Evolutionary conservation across 2,329 filamentous ascomycete species (phyloP).

Genomic region (Clonostachys byssicola): DNA sequence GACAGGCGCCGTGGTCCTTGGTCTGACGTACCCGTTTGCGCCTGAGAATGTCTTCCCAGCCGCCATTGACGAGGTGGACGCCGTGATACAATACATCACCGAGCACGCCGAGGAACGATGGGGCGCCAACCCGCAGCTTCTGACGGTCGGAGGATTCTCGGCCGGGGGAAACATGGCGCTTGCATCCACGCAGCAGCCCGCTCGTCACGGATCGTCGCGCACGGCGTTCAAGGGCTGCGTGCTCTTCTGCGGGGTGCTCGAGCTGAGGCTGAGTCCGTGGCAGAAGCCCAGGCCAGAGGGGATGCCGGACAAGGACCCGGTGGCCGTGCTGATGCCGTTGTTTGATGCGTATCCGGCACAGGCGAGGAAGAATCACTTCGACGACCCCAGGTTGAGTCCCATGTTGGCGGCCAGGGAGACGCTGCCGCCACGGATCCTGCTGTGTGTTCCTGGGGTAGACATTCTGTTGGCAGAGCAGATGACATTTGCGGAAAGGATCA

Average conservation of each 20-base stretch:
- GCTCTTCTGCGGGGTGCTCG: constrained; percentile 31
- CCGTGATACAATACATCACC: constrained; percentile 31
- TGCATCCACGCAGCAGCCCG: constrained; percentile 16
- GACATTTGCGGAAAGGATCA: constrained; percentile 26
- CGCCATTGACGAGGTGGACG: constrained; percentile 40
- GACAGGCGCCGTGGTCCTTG: constrained; percentile 39
- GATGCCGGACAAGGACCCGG: constrained; percentile 29
- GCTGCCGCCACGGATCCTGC: constrained; percentile 30
- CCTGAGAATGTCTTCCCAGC: constrained; percentile 45
- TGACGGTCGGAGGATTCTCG: constrained; percentile 38
- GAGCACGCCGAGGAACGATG: constrained; percentile 26
- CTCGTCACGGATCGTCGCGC: constrained; percentile 11
- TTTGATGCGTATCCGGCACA: constrained; percentile 36
- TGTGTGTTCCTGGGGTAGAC: constrained; percentile 32
- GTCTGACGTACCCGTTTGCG: constrained; percentile 45
- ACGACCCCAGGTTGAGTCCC: constrained; percentile 28
- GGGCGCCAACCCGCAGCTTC: constrained; percentile 27
- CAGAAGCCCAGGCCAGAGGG: constrained; percentile 27
- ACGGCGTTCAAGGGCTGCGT: constrained; percentile 27
- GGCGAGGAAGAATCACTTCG: constrained; percentile 13
- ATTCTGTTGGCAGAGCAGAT: constrained; percentile 34
- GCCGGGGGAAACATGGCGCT: constrained; percentile 39
- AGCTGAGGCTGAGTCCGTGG: constrained; percentile 30
- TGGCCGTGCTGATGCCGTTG: constrained; percentile 30
- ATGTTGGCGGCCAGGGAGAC: constrained; percentile 22